These are phyloP conservation scores for Hyphopichia fennica DNA, from an alignment of 1,139 yeast genomes.

Conservation along the genomic window DNA sequence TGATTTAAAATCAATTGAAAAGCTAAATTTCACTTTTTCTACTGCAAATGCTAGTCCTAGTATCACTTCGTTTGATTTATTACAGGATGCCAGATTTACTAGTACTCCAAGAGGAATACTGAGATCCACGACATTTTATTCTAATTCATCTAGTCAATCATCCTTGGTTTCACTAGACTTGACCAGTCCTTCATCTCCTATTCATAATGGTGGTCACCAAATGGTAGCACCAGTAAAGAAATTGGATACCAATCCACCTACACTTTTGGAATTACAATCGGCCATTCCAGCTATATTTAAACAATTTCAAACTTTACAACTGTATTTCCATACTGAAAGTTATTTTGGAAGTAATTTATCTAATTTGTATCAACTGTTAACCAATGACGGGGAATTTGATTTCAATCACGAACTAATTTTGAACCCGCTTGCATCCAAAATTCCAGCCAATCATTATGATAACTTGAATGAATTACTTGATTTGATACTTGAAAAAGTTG, in stretches of 20 bases:
- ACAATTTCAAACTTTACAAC: neutral
- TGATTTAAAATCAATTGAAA: slow-evolving; percentile 2
- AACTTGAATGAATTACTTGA: neutral
- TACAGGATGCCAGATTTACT: neutral
- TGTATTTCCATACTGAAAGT: slow-evolving; percentile 1
- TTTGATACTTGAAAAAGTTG: neutral
- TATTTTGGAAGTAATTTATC: neutral
- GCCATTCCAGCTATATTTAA: neutral
- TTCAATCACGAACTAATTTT: neutral
- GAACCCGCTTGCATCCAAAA: neutral
- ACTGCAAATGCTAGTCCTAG: neutral
- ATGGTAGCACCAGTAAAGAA: neutral
- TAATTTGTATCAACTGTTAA: neutral
- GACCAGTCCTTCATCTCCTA: neutral
- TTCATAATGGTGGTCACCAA: neutral
- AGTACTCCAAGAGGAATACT: neutral
- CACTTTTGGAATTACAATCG: neutral
- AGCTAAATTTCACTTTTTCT: slow-evolving; percentile 1
- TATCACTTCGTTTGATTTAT: neutral
- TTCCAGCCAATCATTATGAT: neutral
- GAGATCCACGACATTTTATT: neutral
- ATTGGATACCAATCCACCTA: slow-evolving; percentile 2
- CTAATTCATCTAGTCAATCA: neutral
- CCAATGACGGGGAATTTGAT: neutral
- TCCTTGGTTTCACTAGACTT: neutral